Conservation (phyloP, 1,284 basidiomycete genomes). For the Pseudozyma thailandica region DNA sequence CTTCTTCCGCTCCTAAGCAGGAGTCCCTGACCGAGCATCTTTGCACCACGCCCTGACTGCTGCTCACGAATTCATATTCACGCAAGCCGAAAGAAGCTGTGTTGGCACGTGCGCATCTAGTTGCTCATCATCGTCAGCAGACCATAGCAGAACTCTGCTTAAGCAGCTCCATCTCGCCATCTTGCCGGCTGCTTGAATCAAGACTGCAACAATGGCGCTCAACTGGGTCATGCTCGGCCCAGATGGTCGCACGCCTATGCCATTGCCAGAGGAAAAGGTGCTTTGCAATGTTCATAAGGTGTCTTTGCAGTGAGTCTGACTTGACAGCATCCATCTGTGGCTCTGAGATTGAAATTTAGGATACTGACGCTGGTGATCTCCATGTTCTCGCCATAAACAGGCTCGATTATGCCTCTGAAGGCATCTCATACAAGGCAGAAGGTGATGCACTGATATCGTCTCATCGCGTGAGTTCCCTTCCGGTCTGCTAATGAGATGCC, state of each 20-base stretch:
- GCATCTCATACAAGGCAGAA: constrained; percentile 45
- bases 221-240: constrained; percentile 60
- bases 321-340: background rate
- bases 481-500: no score
- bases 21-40: no score
- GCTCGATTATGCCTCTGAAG: constrained; percentile 24
- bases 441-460: constrained; percentile 51
- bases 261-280: constrained; percentile 53
- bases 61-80: no score
- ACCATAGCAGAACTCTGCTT: no score
- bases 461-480: constrained; percentile 51
- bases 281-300: constrained; percentile 29
- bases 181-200: no score
- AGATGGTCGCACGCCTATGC: constrained; percentile 44
- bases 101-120: background rate
- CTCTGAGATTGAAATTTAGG: background rate
- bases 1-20: background rate
- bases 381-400: constrained; percentile 1
- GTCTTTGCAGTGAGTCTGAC: constrained; percentile 41
- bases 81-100: no score
- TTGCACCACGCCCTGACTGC: no score
- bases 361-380: background rate
- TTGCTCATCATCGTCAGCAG: no score
- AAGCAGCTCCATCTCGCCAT: no score
- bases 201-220: constrained; percentile 46